Evolutionary conservation across 1,284 basidiomycete genomes (phyloP).

Genomic region (Phaffia rhodozyma): DNA sequence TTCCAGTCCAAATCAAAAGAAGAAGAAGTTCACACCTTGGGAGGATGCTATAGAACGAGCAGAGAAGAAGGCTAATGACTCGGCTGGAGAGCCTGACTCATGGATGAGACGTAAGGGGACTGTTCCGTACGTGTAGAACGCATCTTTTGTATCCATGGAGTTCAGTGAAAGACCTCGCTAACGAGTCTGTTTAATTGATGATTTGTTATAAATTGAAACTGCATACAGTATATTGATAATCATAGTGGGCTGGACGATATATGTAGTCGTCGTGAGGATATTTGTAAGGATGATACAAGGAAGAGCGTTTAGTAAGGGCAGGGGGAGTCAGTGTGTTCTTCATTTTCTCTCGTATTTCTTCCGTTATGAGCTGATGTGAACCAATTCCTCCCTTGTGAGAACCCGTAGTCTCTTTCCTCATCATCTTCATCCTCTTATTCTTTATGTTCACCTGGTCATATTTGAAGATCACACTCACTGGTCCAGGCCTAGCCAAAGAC

Average conservation of each 20-base stretch:
- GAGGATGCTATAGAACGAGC: no score
- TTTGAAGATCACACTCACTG: constrained; percentile 38
- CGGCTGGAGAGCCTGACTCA: neutral
- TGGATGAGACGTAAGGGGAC: neutral
- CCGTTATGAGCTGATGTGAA: neutral
- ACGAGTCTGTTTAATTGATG: neutral
- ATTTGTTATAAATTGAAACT: neutral
- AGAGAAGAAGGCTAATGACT: no score
- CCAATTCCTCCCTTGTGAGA: neutral
- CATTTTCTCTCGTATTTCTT: neutral
- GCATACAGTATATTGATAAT: neutral
- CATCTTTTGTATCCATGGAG: no score
- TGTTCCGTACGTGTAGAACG: neutral
- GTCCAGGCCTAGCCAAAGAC: constrained; percentile 9
- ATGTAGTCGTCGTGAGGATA: constrained; percentile 11
- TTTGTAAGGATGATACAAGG: constrained; percentile 8
- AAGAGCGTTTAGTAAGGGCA: neutral
- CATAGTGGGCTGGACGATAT: constrained; percentile 4
- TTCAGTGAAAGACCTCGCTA: neutral
- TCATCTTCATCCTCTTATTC: constrained; percentile 44
- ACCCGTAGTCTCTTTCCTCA: constrained; percentile 44
- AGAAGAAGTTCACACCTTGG: no score
- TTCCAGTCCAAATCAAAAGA: no score
- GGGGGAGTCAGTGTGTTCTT: neutral
- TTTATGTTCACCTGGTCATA: constrained; percentile 56